phyloP scores from a whole-genome alignment of 306 rosid species.

The Malus sieversii region DNA sequence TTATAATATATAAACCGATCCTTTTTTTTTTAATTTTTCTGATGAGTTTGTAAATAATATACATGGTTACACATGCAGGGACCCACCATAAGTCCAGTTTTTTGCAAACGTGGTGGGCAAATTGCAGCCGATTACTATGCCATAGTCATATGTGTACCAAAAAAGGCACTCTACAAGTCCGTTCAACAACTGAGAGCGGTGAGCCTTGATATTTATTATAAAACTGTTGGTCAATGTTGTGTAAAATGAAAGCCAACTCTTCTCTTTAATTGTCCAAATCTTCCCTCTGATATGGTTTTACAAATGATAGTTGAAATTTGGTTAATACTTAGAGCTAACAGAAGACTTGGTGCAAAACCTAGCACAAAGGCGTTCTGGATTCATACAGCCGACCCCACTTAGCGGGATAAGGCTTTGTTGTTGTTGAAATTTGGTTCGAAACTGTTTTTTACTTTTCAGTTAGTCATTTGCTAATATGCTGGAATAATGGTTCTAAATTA shows the following conservation, averaged over 20 bases:
- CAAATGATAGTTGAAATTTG: not conserved
- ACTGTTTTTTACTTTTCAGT: not conserved
- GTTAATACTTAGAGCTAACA: not conserved
- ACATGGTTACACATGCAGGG: conserved; percentile 49
- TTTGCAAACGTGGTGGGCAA: conserved; percentile 58
- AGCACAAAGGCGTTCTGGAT: no score
- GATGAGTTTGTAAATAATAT: not conserved
- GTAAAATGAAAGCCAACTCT: not conserved
- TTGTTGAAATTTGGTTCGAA: not conserved
- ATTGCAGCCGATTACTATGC: conserved; percentile 68
- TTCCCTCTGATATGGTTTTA: no score
- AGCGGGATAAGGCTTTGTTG: no score
- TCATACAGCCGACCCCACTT: no score
- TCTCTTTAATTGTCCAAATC: not conserved
- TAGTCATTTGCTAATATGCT: not conserved
- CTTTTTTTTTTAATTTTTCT: not conserved
- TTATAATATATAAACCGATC: not conserved
- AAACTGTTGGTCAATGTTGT: not conserved
- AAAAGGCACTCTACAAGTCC: conserved; percentile 73
- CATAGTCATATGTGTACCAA: conserved; percentile 81
- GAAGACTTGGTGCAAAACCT: no score
- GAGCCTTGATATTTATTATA: conserved; percentile 23
- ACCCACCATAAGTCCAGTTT: conserved; percentile 87
- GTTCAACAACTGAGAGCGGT: conserved; percentile 83
- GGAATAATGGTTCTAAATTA: not conserved